Evolutionary conservation across 257 asterid species (phyloP).

Genomic region (Perilla frutescens): DNA sequence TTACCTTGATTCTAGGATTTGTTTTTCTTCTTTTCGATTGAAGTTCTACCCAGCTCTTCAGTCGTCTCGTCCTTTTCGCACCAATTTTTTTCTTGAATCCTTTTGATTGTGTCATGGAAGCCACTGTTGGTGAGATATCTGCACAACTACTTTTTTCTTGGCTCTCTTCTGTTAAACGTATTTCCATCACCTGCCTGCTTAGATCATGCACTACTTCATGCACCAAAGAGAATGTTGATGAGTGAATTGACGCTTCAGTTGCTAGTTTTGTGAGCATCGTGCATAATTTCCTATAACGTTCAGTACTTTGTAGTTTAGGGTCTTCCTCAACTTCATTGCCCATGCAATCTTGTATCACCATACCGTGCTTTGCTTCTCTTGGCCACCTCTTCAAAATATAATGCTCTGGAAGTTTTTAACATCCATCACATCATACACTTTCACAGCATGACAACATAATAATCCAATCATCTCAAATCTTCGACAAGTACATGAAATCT

Average conservation of each 20-base stretch:
- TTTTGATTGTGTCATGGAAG: too few relatives aligned
- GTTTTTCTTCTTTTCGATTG: too few relatives aligned
- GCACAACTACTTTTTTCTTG: too few relatives aligned
- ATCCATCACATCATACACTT: too few relatives aligned
- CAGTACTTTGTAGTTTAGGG: background rate
- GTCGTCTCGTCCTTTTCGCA: too few relatives aligned
- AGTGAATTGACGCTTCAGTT: background rate
- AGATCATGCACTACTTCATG: background rate
- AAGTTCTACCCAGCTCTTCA: too few relatives aligned
- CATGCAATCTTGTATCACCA: background rate
- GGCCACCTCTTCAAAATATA: background rate
- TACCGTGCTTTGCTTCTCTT: background rate
- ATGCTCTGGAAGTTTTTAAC: background rate
- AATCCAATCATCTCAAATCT: background rate
- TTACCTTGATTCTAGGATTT: too few relatives aligned
- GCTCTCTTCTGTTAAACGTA: background rate
- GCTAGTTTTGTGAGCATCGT: background rate
- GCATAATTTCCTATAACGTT: background rate
- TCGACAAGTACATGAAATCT: background rate
- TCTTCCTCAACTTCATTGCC: slow-evolving; percentile 16
- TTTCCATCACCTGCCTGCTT: background rate
- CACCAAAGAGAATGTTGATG: slow-evolving; percentile 5
- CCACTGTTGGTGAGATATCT: background rate
- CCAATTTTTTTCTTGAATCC: too few relatives aligned
- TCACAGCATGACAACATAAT: too few relatives aligned